Percentiles rank a stretch among this genome's conserved stretches.
phyloP scores from a whole-genome alignment of 2,329 filamentous ascomycete species.

The Bipolaris gigantea region DNA sequence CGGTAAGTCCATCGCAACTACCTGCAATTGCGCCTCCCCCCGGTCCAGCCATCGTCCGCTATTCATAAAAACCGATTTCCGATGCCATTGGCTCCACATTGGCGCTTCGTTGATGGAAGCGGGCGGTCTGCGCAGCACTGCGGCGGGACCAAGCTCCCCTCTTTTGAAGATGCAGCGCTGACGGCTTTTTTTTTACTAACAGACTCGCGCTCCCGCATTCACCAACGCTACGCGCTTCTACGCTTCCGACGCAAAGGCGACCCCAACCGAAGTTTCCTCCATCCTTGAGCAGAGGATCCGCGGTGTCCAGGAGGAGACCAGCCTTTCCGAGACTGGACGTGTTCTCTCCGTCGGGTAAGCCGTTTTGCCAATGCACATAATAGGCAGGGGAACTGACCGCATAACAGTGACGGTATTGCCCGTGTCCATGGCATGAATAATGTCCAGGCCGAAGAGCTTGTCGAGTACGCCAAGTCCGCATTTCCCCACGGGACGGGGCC shows the following conservation, averaged over 20 bases:
- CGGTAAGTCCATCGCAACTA: slow-evolving; percentile 72
- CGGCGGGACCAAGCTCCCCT: slow-evolving; percentile 33
- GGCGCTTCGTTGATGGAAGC: slow-evolving; percentile 37
- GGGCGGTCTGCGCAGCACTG: slow-evolving; percentile 47
- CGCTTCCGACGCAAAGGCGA: slow-evolving; percentile 89
- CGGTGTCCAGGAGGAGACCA: slow-evolving; percentile 95
- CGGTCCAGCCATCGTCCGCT: slow-evolving; percentile 36
- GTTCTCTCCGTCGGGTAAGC: slow-evolving; percentile 98
- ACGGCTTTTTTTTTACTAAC: slow-evolving; percentile 53
- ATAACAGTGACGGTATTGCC: slow-evolving; percentile 95
- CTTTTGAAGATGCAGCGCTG: slow-evolving; percentile 45
- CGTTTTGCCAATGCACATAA: slow-evolving; percentile 31
- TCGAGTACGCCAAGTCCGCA: slow-evolving; percentile 74
- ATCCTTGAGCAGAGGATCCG: slow-evolving; percentile 99
- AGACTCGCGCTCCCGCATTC: slow-evolving; percentile 85
- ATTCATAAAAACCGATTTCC: slow-evolving; percentile 37
- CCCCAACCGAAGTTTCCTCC: slow-evolving; percentile 97
- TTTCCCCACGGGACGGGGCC: slow-evolving; percentile 14
- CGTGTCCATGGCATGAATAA: slow-evolving; percentile 99
- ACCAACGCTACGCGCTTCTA: slow-evolving; percentile 80
- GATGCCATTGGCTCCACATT: slow-evolving; percentile 45
- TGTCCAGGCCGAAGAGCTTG: slow-evolving; percentile 99
- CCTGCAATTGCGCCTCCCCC: slow-evolving; percentile 47
- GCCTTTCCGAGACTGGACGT: slow-evolving; percentile 96
- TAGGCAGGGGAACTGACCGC: slow-evolving; percentile 35